These are phyloP conservation scores for Diaporthe caulivora DNA, from an alignment of 2,329 filamentous ascomycete species.

Conservation along the genomic window DNA sequence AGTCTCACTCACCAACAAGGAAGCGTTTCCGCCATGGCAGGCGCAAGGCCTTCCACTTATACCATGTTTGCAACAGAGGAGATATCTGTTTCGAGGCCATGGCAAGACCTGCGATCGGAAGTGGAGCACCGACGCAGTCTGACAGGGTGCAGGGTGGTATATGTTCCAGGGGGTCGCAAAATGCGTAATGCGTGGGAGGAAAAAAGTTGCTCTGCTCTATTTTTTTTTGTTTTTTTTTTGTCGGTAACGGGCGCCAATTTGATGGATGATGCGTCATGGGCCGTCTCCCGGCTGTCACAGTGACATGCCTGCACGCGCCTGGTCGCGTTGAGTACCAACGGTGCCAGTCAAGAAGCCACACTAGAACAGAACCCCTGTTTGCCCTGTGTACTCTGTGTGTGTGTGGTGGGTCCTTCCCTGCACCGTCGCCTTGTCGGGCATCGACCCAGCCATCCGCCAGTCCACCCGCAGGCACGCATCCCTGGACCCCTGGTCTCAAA, in stretches of 20 bases:
- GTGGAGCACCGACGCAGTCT: not conserved
- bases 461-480: slow-evolving; percentile 1
- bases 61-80: slow-evolving; percentile 61
- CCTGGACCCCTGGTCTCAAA: slow-evolving; percentile 26
- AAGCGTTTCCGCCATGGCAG: slow-evolving; percentile 75
- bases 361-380: too few relatives aligned
- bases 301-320: slow-evolving; percentile 28
- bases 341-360: not conserved
- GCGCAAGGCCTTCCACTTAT: slow-evolving; percentile 71
- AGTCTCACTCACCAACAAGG: slow-evolving; percentile 64
- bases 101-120: not conserved
- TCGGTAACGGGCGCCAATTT: not conserved
- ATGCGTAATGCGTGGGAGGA: not conserved
- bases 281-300: not conserved
- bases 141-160: not conserved
- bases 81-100: slow-evolving; percentile 55
- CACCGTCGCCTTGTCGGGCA: slow-evolving; percentile 24
- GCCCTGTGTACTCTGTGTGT: not conserved
- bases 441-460: slow-evolving; percentile 19
- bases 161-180: not conserved
- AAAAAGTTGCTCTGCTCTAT: not conserved
- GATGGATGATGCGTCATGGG: slow-evolving; percentile 21
- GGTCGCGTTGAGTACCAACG: slow-evolving; percentile 12
- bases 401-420: slow-evolving; percentile 25
- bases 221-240: not conserved